Base-by-base conservation (phyloP, 345 rosid species). In the Salix koriyanagi region DNA sequence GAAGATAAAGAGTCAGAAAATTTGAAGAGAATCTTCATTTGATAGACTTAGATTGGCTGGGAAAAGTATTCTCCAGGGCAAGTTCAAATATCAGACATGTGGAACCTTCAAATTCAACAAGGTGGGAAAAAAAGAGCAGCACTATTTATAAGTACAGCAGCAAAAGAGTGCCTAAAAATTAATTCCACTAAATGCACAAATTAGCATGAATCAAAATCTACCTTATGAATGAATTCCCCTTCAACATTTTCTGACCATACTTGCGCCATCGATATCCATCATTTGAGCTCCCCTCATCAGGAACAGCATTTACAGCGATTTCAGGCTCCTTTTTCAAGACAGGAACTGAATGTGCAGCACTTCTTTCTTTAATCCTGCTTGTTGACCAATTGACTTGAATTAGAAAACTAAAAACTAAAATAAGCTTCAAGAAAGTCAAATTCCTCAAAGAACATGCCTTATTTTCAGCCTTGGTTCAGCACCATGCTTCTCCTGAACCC, bases 241-340 rank as follows among this genome's bases (percentile, higher is more conserved):
- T 75, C 72, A 80, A 71, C 72, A 65, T 80, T 69, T 80, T 80
- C 76, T 80, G 83, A 37, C 83, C 83, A 54, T 80, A 75, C 46
- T 79, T 79, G 61, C 82, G 75, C 82, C 82, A 79, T 26, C 82
- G 73, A 39, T 75, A 75, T 18, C 82, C 82, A 65, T 79, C 79
- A 2, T 61, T 34, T 12, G 79, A 50, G 46, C 54, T 75, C 5
- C 44, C 68, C 64, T 61, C 83, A 52, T 80, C 83, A 70, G 75
- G 54, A 52, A 46, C 44, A 46, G 72, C 46, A 44, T 75, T 75
- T n/a, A 71, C 61, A n/a, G 71, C 58, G 19, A 65, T 7, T 23
- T 21, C 75, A 62, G 74, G 56, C 19, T 62, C 82, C 54, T 60
- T 72, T 79, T 34, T 64, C 25, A 37, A 79, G 52, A 19, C 30